phyloP scores from a whole-genome alignment of 2,329 filamentous ascomycete species.

The Ophiostoma ips region DNA sequence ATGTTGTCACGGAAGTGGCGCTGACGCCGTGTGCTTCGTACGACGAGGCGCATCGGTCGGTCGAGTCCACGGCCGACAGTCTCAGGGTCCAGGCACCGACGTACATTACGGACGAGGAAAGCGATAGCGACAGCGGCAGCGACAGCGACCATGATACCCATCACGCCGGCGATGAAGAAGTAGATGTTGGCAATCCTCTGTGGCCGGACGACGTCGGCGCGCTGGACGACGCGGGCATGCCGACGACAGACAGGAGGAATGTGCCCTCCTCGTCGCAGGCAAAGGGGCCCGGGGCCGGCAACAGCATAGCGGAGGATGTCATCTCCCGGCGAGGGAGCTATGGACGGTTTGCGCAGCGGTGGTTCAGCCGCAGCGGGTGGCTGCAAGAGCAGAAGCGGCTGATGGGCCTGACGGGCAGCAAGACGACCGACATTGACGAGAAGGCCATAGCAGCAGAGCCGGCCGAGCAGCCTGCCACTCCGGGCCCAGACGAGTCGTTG shows the following conservation, averaged over 20 bases:
- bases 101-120: conserved; percentile 24
- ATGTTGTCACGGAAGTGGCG: conserved; percentile 76
- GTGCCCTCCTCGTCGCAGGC: background rate
- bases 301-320: conserved; percentile 75
- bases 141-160: conserved; percentile 15
- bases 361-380: conserved; percentile 83
- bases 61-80: conserved; percentile 42
- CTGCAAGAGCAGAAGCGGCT: conserved; percentile 54
- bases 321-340: conserved; percentile 73
- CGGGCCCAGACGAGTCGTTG: background rate
- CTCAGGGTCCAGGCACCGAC: conserved; percentile 25
- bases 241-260: background rate
- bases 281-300: conserved; percentile 18
- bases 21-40: conserved; percentile 77
- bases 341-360: conserved; percentile 75
- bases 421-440: conserved; percentile 20
- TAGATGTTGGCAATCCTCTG: conserved; percentile 7
- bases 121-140: conserved; percentile 30
- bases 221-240: background rate
- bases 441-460: conserved; percentile 6
- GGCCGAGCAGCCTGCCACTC: background rate
- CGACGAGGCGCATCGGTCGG: conserved; percentile 57
- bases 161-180: conserved; percentile 11
- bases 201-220: conserved; percentile 8
- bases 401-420: conserved; percentile 50